phyloP scores from a whole-genome alignment of 2,329 filamentous ascomycete species.

The Aspergillus persii region DNA sequence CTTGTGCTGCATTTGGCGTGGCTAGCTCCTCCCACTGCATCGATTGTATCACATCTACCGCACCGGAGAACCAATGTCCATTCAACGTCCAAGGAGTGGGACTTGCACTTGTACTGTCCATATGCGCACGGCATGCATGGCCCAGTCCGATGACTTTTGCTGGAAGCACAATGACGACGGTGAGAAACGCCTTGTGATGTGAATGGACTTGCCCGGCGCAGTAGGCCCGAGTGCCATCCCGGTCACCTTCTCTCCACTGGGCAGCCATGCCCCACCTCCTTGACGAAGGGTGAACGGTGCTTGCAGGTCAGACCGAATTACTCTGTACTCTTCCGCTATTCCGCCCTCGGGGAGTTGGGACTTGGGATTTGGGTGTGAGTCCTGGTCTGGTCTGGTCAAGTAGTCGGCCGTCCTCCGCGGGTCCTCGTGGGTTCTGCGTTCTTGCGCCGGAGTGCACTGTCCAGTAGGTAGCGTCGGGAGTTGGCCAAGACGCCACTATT shows the following conservation, averaged over 20 bases:
- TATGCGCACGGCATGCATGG: not conserved
- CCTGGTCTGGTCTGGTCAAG: no score
- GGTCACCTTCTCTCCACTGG: not conserved
- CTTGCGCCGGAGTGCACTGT: no score
- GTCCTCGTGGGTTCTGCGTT: no score
- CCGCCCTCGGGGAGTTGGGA: no score
- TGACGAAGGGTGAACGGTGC: not conserved
- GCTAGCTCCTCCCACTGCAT: not conserved
- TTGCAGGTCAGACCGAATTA: not conserved
- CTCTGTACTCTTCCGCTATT: not conserved
- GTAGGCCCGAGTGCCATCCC: constrained; percentile 15
- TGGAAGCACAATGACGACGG: constrained; percentile 12
- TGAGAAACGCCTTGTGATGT: constrained; percentile 8
- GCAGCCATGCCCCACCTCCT: constrained; percentile 10
- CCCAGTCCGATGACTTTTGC: not conserved
- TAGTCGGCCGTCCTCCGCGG: no score
- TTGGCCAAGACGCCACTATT: not conserved
- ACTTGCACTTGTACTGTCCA: not conserved
- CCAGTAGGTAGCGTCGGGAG: no score
- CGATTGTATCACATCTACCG: not conserved
- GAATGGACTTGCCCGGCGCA: not conserved
- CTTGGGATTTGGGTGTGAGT: no score
- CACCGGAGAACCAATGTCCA: not conserved
- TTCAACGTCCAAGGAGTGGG: not conserved
- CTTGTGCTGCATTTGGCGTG: not conserved